Base-by-base conservation (phyloP, 1,284 basidiomycete genomes). In the Fomitopsis palustris region DNA sequence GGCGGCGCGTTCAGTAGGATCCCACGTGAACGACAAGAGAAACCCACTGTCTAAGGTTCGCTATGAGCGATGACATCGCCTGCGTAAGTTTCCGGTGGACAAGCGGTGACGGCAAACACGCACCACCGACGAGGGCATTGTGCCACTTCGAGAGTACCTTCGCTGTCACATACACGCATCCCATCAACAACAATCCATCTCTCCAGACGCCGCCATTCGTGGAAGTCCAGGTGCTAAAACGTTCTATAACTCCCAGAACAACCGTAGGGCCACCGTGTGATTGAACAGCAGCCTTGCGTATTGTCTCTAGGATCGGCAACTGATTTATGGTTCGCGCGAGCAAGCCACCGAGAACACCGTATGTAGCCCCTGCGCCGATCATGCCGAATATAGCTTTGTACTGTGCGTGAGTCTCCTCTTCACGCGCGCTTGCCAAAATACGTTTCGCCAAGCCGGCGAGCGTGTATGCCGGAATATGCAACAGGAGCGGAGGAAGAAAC, bases 391-490 rank as follows among this genome's bases (percentile, higher is more conserved):
- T 84, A 35, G 95, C 85, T 76, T 96, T 96, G 76, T 88, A 94
- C 77, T 95, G 92, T 31, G 94, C 95, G 72, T 91, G 88, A 7
- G 92, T 89, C 73, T 96, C 94, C 69, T 92, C 89, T 72, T 96
- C 94, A 38, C 57, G 53, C 19, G 55, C 43, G 62, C 92, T 85
- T 66, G 90, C 84, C 16, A 84, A 86, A 33, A 93, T 73, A 47
- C 81, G 77, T 14, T 87, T 89, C 29, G 89, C 92, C 52, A 89
- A 68, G 33, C 84, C 77, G 10, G 86, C 88, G 74, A 93, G 85
- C 56, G 87, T 72, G 73, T 96, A 97, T 41, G 90, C 85, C 0
- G 95, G 95, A 25, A 86, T 62, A 71, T 96, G 90, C 56, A 94
- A 78, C 55, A 94, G 67, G 52, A 96, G 79, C 0, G 93, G 90